A percentile compares a stretch with the other conserved stretches of the same genome.
Conservation (phyloP, 2,329 filamentous ascomycete species). For the Zymoseptoria brevis region DNA sequence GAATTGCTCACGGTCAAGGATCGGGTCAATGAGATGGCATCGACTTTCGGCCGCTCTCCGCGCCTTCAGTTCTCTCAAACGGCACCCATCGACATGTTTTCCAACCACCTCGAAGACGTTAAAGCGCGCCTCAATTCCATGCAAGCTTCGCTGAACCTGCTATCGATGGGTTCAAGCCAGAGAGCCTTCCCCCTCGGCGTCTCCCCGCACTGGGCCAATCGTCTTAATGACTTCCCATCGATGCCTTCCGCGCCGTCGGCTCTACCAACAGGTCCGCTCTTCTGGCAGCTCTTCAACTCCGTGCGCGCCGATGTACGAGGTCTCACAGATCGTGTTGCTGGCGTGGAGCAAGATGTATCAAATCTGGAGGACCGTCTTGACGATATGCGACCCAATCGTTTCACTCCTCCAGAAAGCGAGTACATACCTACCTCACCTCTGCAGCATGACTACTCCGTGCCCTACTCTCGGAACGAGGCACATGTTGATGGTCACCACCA, state of each 20-base stretch:
- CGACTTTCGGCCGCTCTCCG: constrained; percentile 4
- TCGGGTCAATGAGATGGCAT: constrained; percentile 17
- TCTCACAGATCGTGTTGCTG: constrained; percentile 10
- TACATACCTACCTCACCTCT: not conserved
- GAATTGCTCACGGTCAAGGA: constrained; percentile 20
- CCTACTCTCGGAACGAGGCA: not conserved
- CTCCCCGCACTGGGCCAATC: not conserved
- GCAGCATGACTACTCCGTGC: not conserved
- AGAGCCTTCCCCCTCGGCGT: not conserved
- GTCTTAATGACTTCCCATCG: not conserved
- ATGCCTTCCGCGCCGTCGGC: not conserved
- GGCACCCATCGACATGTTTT: constrained; percentile 7
- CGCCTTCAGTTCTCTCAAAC: not conserved
- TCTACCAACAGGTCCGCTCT: constrained; percentile 16
- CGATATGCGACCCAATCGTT: constrained; percentile 8
- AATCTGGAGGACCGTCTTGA: constrained; percentile 20
- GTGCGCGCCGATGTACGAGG: constrained; percentile 15
- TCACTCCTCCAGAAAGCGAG: constrained; percentile 17
- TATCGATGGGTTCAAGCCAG: not conserved
- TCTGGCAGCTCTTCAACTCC: constrained; percentile 20
- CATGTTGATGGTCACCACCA: not conserved
- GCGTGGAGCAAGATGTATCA: constrained; percentile 16
- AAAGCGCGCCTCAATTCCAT: constrained; percentile 10
- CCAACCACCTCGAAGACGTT: constrained; percentile 7
- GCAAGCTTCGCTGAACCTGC: constrained; percentile 6